Evolutionary conservation across 2,329 filamentous ascomycete genomes (phyloP).

Genomic region (Orbilia ellipsospora): DNA sequence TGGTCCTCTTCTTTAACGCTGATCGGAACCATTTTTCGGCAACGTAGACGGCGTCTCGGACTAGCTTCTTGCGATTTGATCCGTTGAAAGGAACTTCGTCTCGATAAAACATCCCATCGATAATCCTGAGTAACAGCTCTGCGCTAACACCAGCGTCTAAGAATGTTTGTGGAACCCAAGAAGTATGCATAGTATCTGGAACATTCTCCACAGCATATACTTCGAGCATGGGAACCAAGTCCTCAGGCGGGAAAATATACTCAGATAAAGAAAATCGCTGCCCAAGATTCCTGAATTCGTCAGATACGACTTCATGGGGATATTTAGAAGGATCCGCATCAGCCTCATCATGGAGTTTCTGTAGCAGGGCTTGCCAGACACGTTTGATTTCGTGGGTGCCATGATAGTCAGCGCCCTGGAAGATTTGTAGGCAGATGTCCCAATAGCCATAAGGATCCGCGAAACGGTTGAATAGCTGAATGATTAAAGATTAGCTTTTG

Average conservation of each 20-base stretch:
- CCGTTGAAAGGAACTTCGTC: slow-evolving; percentile 74
- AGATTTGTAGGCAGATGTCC: slow-evolving; percentile 92
- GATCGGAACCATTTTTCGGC: slow-evolving; percentile 70
- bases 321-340: slow-evolving; percentile 63
- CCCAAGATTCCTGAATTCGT: slow-evolving; percentile 73
- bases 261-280: slow-evolving; percentile 74
- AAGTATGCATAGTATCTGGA: slow-evolving; percentile 67
- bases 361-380: slow-evolving; percentile 86
- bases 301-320: slow-evolving; percentile 77
- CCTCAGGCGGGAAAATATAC: slow-evolving; percentile 70
- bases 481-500: slow-evolving; percentile 56
- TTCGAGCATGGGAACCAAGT: slow-evolving; percentile 72
- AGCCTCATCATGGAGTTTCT: slow-evolving; percentile 73
- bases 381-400: slow-evolving; percentile 83
- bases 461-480: slow-evolving; percentile 88
- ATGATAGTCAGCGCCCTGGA: slow-evolving; percentile 89
- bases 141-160: slow-evolving; percentile 72
- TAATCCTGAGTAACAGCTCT: slow-evolving; percentile 71
- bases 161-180: slow-evolving; percentile 72
- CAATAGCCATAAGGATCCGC: slow-evolving; percentile 92
- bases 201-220: slow-evolving; percentile 71
- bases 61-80: slow-evolving; percentile 69
- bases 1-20: slow-evolving; percentile 40
- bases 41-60: slow-evolving; percentile 72
- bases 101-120: slow-evolving; percentile 75